phyloP scores from a whole-genome alignment of 495 filamentous ascomycete genomes.

The Penicillium roqueforti region DNA sequence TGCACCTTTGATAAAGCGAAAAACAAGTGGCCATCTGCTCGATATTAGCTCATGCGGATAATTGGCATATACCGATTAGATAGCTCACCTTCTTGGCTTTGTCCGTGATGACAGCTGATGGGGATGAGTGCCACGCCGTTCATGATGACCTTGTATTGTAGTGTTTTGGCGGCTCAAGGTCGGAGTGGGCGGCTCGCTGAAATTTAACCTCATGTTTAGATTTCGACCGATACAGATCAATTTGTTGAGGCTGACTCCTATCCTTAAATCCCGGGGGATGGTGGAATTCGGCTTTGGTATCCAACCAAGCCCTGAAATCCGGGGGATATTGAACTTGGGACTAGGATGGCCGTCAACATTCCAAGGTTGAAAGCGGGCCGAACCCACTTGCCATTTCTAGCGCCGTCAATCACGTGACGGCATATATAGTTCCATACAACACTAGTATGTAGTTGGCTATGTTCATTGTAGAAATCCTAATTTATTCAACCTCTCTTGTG shows the following conservation, averaged over 20 bases:
- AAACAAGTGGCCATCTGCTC: conserved; percentile 63
- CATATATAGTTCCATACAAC: too few relatives aligned
- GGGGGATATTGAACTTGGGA: conserved; percentile 1
- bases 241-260: background rate
- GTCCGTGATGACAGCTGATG: conserved; percentile 44
- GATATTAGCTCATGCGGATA: background rate
- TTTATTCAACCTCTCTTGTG: too few relatives aligned
- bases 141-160: conserved; percentile 26
- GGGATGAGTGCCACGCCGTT: conserved; percentile 36
- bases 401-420: background rate
- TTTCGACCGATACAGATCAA: background rate
- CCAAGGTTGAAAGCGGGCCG: background rate
- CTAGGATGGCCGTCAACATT: background rate
- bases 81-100: conserved; percentile 54
- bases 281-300: background rate
- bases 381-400: background rate
- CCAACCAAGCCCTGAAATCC: background rate
- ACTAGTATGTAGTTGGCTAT: too few relatives aligned
- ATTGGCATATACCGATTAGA: background rate
- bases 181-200: conserved; percentile 38
- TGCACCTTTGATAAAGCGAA: conserved; percentile 72
- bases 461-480: too few relatives aligned
- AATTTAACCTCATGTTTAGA: conserved; percentile 32
- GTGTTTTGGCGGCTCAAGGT: conserved; percentile 37
- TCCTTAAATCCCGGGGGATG: background rate